Conservation (phyloP, 2,329 filamentous ascomycete genomes). For the Claviceps digitariae region DNA sequence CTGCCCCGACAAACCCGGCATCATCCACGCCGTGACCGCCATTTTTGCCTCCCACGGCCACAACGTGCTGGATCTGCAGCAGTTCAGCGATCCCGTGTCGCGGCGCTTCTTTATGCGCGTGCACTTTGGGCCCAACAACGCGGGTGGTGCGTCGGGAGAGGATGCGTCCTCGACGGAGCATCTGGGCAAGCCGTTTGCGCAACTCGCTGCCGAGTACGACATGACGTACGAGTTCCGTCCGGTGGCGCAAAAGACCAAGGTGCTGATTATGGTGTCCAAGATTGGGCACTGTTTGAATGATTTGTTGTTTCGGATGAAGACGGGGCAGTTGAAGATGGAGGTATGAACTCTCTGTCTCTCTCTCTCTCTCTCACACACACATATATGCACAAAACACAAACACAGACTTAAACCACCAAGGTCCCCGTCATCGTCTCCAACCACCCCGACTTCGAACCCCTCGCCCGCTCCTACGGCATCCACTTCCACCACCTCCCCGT, state of each 20-base stretch:
- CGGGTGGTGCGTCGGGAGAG: not conserved
- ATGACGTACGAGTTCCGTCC: conserved; percentile 63
- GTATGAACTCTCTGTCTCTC: conserved; percentile 6
- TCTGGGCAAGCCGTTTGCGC: conserved; percentile 41
- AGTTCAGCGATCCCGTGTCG: conserved; percentile 64
- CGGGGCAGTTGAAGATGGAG: conserved; percentile 60
- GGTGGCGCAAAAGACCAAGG: conserved; percentile 54
- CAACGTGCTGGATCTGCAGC: conserved; percentile 75
- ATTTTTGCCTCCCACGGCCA: conserved; percentile 59
- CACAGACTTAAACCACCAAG: conserved; percentile 2
- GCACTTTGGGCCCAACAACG: conserved; percentile 52
- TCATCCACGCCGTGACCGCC: conserved; percentile 72
- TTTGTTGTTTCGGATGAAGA: conserved; percentile 65
- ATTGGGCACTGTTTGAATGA: conserved; percentile 80
- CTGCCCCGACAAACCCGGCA: conserved; percentile 73
- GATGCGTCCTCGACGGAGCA: conserved; percentile 30
- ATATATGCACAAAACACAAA: too few species aligned
- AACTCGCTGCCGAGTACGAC: conserved; percentile 47
- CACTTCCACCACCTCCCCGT: conserved; percentile 73
- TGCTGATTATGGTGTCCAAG: conserved; percentile 83
- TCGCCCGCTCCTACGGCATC: conserved; percentile 62
- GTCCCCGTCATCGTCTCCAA: conserved; percentile 71
- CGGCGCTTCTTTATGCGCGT: conserved; percentile 81
- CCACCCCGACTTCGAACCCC: conserved; percentile 56
- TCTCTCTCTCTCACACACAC: not conserved